These are phyloP conservation scores for Pseudogymnoascus sp. DNA, from an alignment of 2,329 filamentous ascomycete genomes.

Conservation along the genomic window DNA sequence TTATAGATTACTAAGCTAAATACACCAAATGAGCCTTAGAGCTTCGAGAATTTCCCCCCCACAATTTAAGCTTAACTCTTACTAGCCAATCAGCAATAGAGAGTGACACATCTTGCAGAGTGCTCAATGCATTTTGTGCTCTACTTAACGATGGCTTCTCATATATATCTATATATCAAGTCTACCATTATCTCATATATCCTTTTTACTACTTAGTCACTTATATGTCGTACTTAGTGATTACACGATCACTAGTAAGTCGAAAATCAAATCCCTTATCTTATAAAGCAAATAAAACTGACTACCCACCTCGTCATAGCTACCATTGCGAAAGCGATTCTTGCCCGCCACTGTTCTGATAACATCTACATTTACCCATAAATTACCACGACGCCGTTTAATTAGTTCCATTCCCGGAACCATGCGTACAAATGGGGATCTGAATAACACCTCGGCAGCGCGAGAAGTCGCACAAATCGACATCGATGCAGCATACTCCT, in stretches of 20 bases:
- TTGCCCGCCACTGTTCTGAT: not conserved
- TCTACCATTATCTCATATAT: not conserved
- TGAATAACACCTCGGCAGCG: conserved; percentile 28
- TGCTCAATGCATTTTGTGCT: not conserved
- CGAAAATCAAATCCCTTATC: not conserved
- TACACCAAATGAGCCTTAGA: not conserved
- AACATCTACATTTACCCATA: not conserved
- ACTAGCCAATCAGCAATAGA: not conserved
- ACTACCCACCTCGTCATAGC: not conserved
- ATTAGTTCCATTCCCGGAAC: not conserved
- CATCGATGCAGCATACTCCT: conserved; percentile 21
- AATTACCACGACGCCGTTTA: not conserved
- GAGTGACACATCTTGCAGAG: not conserved
- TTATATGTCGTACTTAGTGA: not conserved
- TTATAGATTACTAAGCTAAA: not conserved
- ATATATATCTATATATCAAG: not conserved
- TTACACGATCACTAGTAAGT: not conserved
- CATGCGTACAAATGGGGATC: conserved; percentile 22
- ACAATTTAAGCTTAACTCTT: not conserved
- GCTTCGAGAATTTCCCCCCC: not conserved
- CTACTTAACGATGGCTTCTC: not conserved
- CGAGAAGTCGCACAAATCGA: conserved; percentile 16
- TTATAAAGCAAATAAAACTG: not conserved
- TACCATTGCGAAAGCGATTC: not conserved
- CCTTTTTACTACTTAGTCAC: not conserved